A percentile compares a stretch with the other conserved stretches of the same genome.
These are phyloP conservation scores for Sugiyamaella grinbergsii DNA, from an alignment of 1,139 yeast species.

Conservation along the genomic window DNA sequence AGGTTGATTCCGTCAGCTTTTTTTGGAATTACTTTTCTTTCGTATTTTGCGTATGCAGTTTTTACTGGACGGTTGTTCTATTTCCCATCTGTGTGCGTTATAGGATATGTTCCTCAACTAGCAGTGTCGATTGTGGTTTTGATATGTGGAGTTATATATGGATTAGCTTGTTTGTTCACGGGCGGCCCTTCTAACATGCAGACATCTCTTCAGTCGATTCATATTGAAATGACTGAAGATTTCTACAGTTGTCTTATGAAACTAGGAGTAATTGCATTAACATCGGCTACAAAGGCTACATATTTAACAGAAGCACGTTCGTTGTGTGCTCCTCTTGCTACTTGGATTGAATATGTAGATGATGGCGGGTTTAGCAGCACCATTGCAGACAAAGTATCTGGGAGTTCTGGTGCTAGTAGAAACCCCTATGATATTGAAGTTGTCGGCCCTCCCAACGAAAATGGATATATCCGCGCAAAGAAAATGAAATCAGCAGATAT, in stretches of 20 bases:
- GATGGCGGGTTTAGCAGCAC: constrained; percentile 5
- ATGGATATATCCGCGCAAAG: constrained; percentile 8
- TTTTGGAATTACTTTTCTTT: constrained; percentile 54
- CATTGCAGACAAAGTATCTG: neutral
- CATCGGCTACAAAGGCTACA: constrained; percentile 66
- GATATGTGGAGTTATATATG: constrained; percentile 54
- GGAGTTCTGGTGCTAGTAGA: constrained; percentile 2
- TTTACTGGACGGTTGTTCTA: constrained; percentile 46
- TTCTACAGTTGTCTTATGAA: constrained; percentile 63
- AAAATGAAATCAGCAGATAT: constrained; percentile 1
- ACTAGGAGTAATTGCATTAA: constrained; percentile 62
- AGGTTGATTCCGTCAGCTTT: constrained; percentile 64
- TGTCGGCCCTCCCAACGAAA: constrained; percentile 20
- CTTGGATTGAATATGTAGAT: constrained; percentile 56
- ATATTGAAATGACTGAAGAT: constrained; percentile 56
- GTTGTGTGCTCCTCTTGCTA: constrained; percentile 52
- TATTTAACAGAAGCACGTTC: constrained; percentile 61
- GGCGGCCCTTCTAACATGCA: constrained; percentile 55
- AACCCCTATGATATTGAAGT: constrained; percentile 30
- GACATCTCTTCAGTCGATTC: constrained; percentile 38
- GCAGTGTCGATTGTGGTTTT: constrained; percentile 53
- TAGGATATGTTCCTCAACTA: constrained; percentile 65
- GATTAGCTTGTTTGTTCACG: constrained; percentile 55
- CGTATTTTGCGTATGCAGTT: constrained; percentile 48
- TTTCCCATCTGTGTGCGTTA: constrained; percentile 57